A percentile compares a stretch with the other conserved stretches of the same genome.
phyloP scores from a whole-genome alignment of 306 rosid genomes.

The Malus sieversii region DNA sequence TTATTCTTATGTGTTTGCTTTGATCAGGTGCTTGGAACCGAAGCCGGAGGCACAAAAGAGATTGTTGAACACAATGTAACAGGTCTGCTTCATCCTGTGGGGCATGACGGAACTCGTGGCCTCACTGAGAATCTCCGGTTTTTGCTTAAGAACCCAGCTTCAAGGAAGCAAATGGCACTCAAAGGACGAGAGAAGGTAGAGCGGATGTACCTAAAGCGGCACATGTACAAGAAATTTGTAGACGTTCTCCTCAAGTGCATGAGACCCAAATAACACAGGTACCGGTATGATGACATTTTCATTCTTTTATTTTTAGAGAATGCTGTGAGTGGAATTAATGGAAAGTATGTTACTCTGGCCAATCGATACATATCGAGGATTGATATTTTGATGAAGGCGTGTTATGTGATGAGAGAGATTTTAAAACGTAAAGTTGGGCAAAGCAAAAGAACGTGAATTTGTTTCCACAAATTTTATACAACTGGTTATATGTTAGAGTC shows the following conservation, averaged over 20 bases:
- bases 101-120: constrained; percentile 42
- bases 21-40: constrained; percentile 79
- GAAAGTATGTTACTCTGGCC: not conserved
- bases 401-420: too few species aligned
- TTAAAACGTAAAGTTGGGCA: too few species aligned
- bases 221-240: constrained; percentile 71
- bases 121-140: constrained; percentile 56
- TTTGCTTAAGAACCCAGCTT: constrained; percentile 48
- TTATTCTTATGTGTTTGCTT: not conserved
- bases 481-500: too few species aligned
- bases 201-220: constrained; percentile 69
- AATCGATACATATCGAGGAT: not conserved
- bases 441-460: too few species aligned
- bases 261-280: constrained; percentile 47
- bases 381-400: not conserved
- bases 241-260: constrained; percentile 67
- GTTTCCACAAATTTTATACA: too few species aligned
- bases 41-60: constrained; percentile 82
- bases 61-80: constrained; percentile 78
- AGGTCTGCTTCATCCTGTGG: constrained; percentile 74
- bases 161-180: constrained; percentile 63
- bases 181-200: constrained; percentile 70
- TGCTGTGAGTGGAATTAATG: constrained; percentile 5
- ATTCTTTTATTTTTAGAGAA: constrained; percentile 33
- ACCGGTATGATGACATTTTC: not conserved